Conservation (phyloP, 805 yeast genomes). For the Candida fluviatilis region DNA sequence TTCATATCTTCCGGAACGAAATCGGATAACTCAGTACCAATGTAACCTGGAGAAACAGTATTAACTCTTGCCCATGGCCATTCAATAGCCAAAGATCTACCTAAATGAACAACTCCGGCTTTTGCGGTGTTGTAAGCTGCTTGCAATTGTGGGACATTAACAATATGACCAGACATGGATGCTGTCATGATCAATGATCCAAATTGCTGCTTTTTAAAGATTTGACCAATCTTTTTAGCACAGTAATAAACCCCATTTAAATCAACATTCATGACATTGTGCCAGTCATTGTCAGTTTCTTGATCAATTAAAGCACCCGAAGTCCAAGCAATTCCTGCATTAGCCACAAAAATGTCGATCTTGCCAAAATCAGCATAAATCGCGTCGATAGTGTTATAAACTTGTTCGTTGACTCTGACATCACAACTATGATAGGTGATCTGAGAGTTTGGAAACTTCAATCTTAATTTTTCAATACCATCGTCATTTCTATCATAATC, state of each 20-base stretch:
- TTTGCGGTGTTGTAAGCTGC: slow-evolving; percentile 84
- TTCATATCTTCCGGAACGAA: slow-evolving; percentile 34
- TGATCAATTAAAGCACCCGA: slow-evolving; percentile 38
- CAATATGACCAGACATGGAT: slow-evolving; percentile 86
- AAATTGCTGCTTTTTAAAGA: slow-evolving; percentile 66
- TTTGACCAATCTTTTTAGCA: slow-evolving; percentile 67
- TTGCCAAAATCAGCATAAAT: slow-evolving; percentile 30
- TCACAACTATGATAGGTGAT: slow-evolving; percentile 33
- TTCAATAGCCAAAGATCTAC: slow-evolving; percentile 77
- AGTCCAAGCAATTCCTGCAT: slow-evolving; percentile 48
- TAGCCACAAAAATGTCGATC: slow-evolving; percentile 43
- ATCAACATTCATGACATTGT: slow-evolving; percentile 68
- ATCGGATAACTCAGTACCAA: slow-evolving; percentile 59
- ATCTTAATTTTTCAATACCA: slow-evolving; percentile 21
- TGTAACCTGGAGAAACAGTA: slow-evolving; percentile 83
- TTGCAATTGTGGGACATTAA: slow-evolving; percentile 82
- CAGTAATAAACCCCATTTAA: slow-evolving; percentile 78
- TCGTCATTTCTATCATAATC: slow-evolving; percentile 33
- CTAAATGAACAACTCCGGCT: slow-evolving; percentile 76
- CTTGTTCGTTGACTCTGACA: slow-evolving; percentile 36
- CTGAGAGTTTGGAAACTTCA: slow-evolving; percentile 27
- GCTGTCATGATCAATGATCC: slow-evolving; percentile 85
- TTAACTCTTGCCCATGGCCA: slow-evolving; percentile 92
- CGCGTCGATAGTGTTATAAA: slow-evolving; percentile 25
- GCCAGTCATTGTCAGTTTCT: slow-evolving; percentile 59